Evolutionary conservation across 345 rosid species (phyloP).

Genomic region (Brassica incana): DNA sequence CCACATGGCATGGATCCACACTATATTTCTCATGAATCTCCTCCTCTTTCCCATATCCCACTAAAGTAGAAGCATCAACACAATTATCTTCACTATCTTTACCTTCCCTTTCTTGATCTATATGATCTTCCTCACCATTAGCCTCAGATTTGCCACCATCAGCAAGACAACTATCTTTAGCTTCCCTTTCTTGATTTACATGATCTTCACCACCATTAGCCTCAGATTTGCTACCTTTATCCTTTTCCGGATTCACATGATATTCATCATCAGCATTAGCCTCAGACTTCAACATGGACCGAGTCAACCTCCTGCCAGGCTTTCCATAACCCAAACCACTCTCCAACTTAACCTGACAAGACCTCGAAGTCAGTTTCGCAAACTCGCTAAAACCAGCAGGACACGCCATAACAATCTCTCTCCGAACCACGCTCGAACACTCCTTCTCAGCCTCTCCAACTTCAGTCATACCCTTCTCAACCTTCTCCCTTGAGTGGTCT

Average conservation of each 20-base stretch:
- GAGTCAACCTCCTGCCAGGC: constrained; percentile 54
- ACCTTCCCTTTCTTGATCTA: background rate
- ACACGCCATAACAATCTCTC: constrained; percentile 20
- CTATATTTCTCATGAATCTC: constrained; percentile 8
- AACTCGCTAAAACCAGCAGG: constrained; percentile 29
- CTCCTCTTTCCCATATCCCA: background rate
- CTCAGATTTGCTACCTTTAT: constrained; percentile 7
- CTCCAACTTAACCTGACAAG: constrained; percentile 26
- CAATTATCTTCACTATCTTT: constrained; percentile 11
- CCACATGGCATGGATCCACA: constrained; percentile 14
- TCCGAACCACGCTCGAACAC: background rate
- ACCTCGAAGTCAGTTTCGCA: constrained; percentile 21
- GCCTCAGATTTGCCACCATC: background rate
- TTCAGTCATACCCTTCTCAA: background rate
- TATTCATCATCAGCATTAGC: constrained; percentile 18
- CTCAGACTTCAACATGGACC: constrained; percentile 52
- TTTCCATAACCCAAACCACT: constrained; percentile 28
- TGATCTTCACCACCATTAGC: constrained; percentile 30
- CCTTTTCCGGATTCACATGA: background rate
- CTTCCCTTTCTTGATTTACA: background rate
- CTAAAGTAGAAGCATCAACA: constrained; percentile 26
- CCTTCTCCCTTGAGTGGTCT: background rate
- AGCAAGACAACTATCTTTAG: constrained; percentile 20
- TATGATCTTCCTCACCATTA: constrained; percentile 18
- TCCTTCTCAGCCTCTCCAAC: constrained; percentile 1